Evolutionary conservation across 2,329 filamentous ascomycete species (phyloP).

Genomic region (Monosporascus sp.): DNA sequence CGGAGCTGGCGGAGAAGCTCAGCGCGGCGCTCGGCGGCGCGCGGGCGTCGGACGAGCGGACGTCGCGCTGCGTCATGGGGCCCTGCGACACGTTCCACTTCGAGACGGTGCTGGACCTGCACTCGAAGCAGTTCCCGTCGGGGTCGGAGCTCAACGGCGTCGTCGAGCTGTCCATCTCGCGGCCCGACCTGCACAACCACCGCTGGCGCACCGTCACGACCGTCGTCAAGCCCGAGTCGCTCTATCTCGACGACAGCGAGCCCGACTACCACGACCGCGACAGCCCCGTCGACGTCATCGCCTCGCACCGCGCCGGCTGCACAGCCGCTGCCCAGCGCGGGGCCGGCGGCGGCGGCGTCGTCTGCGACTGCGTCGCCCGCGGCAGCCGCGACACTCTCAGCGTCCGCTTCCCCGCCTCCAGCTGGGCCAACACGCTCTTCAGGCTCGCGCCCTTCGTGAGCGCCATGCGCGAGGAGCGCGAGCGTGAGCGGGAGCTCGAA

Average conservation of each 20-base stretch:
- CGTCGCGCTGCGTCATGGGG: conserved; percentile 27
- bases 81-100: conserved; percentile 57
- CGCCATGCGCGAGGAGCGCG: conserved; percentile 21
- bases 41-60: conserved; percentile 23
- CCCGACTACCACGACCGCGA: conserved; percentile 38
- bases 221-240: conserved; percentile 51
- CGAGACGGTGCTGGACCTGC: conserved; percentile 54
- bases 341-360: conserved; percentile 8
- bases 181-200: conserved; percentile 47
- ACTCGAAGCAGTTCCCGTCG: conserved; percentile 51
- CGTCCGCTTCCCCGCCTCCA: conserved; percentile 52
- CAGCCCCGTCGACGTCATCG: conserved; percentile 45
- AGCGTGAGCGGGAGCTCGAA: conserved; percentile 11
- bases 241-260: conserved; percentile 38
- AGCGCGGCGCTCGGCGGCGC: conserved; percentile 42
- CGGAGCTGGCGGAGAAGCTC: conserved; percentile 48
- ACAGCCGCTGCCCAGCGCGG: conserved; percentile 25
- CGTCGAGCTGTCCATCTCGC: conserved; percentile 53
- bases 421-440: conserved; percentile 54
- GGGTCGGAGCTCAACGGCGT: conserved; percentile 56
- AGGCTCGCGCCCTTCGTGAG: conserved; percentile 47
- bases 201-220: conserved; percentile 57
- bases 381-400: conserved; percentile 43
- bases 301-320: conserved; percentile 46
- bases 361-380: conserved; percentile 44